A percentile compares a stretch with the other conserved stretches of the same genome.
Evolutionary conservation across 129 eudicot genomes (phyloP).

Genomic region (Centaurea solstitialis): DNA sequence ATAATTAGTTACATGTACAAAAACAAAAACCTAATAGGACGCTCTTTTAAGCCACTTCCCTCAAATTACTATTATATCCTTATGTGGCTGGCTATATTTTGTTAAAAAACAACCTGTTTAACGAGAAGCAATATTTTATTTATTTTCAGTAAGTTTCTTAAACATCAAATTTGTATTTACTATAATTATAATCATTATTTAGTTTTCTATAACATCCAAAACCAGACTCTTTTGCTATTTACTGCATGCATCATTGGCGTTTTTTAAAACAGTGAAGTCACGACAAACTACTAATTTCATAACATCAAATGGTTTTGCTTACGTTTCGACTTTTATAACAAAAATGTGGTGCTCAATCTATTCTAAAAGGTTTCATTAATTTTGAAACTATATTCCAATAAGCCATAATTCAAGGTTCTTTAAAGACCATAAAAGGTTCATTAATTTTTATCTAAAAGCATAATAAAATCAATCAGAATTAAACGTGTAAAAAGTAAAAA

Average conservation of each 20-base stretch:
- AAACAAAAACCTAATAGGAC: not conserved
- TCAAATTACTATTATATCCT: not conserved
- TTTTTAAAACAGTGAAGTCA: not conserved
- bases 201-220: not conserved
- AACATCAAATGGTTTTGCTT: no score
- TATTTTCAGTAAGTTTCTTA: not conserved
- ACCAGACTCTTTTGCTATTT: not conserved
- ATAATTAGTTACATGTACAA: not conserved
- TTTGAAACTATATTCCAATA: not conserved
- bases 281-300: not conserved
- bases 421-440: no score
- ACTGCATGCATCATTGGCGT: not conserved
- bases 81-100: not conserved
- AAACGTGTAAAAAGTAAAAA: no score
- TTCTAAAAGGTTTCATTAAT: no score
- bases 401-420: no score
- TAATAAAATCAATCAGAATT: not conserved
- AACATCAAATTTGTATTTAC: not conserved
- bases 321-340: not conserved
- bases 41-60: not conserved
- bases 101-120: not conserved
- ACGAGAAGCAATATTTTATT: not conserved
- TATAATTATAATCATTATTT: not conserved
- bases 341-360: no score
- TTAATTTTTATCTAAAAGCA: not conserved